Base-by-base conservation (phyloP, 2,329 filamentous ascomycete species). In the Phoma sp. region DNA sequence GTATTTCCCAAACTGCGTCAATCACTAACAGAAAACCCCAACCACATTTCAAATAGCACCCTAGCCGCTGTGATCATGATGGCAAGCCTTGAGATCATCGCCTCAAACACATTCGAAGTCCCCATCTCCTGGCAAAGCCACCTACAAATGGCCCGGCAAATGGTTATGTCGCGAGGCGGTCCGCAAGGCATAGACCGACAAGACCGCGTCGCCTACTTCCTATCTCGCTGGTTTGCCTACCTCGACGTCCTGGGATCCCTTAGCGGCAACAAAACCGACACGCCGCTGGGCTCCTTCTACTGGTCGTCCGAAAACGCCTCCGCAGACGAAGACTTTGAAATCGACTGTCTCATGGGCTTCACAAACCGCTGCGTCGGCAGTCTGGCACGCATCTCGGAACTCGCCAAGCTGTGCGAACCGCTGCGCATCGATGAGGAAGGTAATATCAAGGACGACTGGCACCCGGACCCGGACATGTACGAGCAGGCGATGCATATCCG, bases 21-120 rank as follows among this genome's bases (percentile, higher is more conserved):
- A 56, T 87, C 89, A 1, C 79, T 95, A 18, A 80, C 83, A 53
- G 48, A 62, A 2, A 82, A 87, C 47, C 59, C 66, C 5, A 60
- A 61, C 17, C 38, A 63, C 33, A 86, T 92, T 10, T 88, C 89
- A 1, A 87, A 92, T 61, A 84, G 85, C 14, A 90, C 89, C 48
- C 80, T 96, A 2, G 90, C 91, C 0, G 91, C 90, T 0, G 89
- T 91, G 7, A 92, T 96, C 58, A 92, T 95, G 89, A 83, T 96
- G 38, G 85, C 90, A 0, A 93, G 90, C 1, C 79, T 95, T 17
- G 90, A 95, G 67, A 93, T 95, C 51, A 87, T 95, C 42, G 92
- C 89, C 0, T 91, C 91, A 0, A 88, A 87, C 51, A 89, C 89
- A 0, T 93, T 95, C 67, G 90, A 89, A 47, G 87, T 91, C n/a